Evolutionary conservation across 768 basidiomycete species (phyloP).

Genomic region (Clavulina sp.): DNA sequence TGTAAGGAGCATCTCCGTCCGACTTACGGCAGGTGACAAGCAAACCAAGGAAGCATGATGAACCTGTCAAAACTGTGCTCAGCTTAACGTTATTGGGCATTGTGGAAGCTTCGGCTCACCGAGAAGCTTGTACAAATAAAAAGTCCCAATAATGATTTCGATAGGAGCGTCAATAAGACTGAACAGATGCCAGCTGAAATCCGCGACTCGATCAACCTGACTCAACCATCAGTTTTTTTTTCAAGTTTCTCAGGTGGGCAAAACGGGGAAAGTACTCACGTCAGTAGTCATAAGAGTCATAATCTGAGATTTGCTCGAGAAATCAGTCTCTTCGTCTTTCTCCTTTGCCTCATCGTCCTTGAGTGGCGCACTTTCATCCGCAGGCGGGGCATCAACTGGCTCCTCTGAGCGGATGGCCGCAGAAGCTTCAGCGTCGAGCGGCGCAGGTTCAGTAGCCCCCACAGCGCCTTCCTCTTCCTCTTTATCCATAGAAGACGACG

Average conservation of each 20-base stretch:
- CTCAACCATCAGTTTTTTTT: slow-evolving; percentile 22
- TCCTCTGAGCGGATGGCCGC: background rate
- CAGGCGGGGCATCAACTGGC: too few relatives aligned
- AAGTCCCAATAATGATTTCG: slow-evolving; percentile 54
- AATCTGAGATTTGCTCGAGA: slow-evolving; percentile 50
- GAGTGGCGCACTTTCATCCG: background rate
- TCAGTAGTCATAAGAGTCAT: slow-evolving; percentile 96
- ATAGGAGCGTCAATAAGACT: slow-evolving; percentile 46
- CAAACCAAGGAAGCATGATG: slow-evolving; percentile 63
- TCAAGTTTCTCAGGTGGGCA: slow-evolving; percentile 23
- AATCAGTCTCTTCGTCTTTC: slow-evolving; percentile 25
- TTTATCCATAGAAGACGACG: slow-evolving; percentile 8
- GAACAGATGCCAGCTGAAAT: slow-evolving; percentile 14
- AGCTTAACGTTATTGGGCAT: background rate
- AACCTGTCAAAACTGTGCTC: slow-evolving; percentile 20
- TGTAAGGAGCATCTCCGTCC: background rate
- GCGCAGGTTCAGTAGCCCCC: background rate
- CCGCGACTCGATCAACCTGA: slow-evolving; percentile 22
- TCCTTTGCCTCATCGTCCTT: slow-evolving; percentile 3
- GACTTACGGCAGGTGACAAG: slow-evolving; percentile 39
- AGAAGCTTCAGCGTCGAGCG: background rate
- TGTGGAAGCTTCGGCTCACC: slow-evolving; percentile 23
- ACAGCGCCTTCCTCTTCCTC: background rate
- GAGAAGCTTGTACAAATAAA: slow-evolving; percentile 62
- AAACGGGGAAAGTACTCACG: too few relatives aligned